Conservation (phyloP, 1,284 basidiomycete genomes). For the Puccinia novopanici region DNA sequence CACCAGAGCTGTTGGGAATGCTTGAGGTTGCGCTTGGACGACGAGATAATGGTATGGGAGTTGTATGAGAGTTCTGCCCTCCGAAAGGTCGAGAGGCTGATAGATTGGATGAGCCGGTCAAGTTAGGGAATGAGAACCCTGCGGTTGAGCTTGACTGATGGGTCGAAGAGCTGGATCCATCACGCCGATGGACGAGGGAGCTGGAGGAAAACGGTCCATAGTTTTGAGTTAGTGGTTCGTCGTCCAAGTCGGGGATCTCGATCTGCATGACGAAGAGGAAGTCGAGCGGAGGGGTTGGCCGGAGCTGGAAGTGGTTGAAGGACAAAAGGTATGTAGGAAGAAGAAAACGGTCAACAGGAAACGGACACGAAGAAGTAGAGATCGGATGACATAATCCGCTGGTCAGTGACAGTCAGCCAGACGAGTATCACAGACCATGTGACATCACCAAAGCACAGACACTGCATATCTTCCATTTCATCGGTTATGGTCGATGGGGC, state of each 20-base stretch:
- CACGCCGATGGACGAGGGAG: constrained; percentile 8
- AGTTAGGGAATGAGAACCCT: constrained; percentile 16
- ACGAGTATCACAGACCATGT: too few relatives aligned
- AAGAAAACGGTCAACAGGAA: too few relatives aligned
- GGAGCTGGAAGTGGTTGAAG: too few relatives aligned
- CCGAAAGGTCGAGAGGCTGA: constrained; percentile 46
- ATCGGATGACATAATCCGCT: too few relatives aligned
- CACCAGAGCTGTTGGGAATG: neutral
- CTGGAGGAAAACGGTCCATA: neutral
- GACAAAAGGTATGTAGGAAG: too few relatives aligned
- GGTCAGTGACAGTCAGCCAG: too few relatives aligned
- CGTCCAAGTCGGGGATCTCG: constrained; percentile 49
- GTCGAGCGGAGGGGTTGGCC: too few relatives aligned
- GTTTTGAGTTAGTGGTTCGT: constrained; percentile 10
- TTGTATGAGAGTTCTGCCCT: constrained; percentile 13
- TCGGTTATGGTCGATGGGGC: too few relatives aligned
- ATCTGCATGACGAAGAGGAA: too few relatives aligned
- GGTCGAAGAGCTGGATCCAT: constrained; percentile 26
- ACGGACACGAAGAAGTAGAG: too few relatives aligned
- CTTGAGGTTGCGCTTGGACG: neutral
- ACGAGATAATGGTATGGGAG: neutral
- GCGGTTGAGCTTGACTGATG: constrained; percentile 1
- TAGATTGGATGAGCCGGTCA: constrained; percentile 24
- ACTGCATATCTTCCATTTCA: too few relatives aligned
- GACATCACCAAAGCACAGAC: too few relatives aligned